A percentile compares a stretch with the other conserved stretches of the same genome.
Evolutionary conservation across 495 filamentous ascomycete species (phyloP).

Genomic region (Venustampulla echinocandica): DNA sequence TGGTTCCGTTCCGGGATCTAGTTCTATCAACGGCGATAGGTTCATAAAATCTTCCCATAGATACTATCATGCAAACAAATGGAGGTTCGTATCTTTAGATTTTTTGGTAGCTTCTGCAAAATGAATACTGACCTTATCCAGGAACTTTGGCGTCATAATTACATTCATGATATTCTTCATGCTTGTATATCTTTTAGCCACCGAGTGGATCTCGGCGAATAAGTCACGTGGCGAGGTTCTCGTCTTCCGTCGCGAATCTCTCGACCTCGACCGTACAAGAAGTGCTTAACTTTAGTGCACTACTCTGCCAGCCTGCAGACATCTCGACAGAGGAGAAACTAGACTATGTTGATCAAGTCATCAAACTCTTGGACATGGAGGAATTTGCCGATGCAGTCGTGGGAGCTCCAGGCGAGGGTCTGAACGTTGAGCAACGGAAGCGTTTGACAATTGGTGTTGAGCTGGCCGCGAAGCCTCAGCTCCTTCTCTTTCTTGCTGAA

Average conservation of each 20-base stretch:
- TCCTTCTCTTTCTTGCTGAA: constrained; percentile 88
- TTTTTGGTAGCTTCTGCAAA: neutral
- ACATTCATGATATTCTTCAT: constrained; percentile 60
- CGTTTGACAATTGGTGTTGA: constrained; percentile 89
- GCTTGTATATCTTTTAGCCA: constrained; percentile 56
- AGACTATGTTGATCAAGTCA: constrained; percentile 81
- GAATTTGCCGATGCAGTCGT: constrained; percentile 81
- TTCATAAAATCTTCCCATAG: constrained; percentile 46
- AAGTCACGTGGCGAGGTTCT: constrained; percentile 86
- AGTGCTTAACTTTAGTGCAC: constrained; percentile 65
- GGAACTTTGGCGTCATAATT: constrained; percentile 67
- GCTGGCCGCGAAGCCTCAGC: constrained; percentile 75
- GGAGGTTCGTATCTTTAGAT: constrained; percentile 36
- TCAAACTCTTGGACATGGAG: constrained; percentile 83
- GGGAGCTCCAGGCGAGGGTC: constrained; percentile 75
- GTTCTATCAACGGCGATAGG: neutral
- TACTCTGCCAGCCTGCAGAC: constrained; percentile 71
- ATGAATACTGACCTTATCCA: neutral
- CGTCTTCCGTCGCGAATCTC: constrained; percentile 75
- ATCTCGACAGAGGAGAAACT: constrained; percentile 64
- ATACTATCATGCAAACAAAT: constrained; percentile 54
- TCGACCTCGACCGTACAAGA: constrained; percentile 78
- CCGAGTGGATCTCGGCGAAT: constrained; percentile 66
- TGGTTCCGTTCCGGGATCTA: neutral
- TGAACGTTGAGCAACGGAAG: constrained; percentile 85